Evolutionary conservation across 2,329 filamentous ascomycete species (phyloP), one percentile per base, ranked within the genome.

Genomic region (Aspergillus pseudotamarii): DNA sequence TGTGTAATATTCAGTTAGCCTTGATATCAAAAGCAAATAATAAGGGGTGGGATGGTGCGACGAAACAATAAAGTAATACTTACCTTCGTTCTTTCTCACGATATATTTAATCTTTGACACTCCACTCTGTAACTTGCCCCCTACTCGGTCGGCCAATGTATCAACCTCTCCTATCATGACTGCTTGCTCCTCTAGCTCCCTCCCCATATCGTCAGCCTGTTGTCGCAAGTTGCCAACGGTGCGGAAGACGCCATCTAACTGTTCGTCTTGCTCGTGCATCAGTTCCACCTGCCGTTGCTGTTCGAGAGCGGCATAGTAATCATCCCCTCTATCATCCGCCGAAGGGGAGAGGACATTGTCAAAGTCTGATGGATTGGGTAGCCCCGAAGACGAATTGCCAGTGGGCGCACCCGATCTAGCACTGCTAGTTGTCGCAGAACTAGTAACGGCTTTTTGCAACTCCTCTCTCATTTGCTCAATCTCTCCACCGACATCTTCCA

Each of bases 181-280:
- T 26, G 86, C 86, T 83, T 99, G 95, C 81, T 99, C 95, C 79
- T 97, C 96, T 53, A 99, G 83, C 82, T 99, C 95, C 62, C 94
- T 85, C 1, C 95, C 94, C 94, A 99, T 99, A 71, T 93, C 92
- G 78, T 96, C 90, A 1, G 95, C 96, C 83, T 98, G 95, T 74
- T 91, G 85, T 61, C 94, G 85, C 74, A 99, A 80, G 75, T 93
- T 97, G 2, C 94, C 94, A 28, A 99, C 95, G 1, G 94, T 98
- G 69, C 89, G 88, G 75, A 96, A 97, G 54, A 99, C 94, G 19
- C 91, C 92, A 75, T 98, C 94, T 1, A 99, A 85, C 71, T 95
- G 91, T 80, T 94, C 85, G 76, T 99, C 95, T 82, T 99, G 95
- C 78, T 97, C 93, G 69, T 90, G 88, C 91, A 99, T 94, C 79